Conservation (phyloP, 306 rosid species). For the Luffa acutangula region DNA sequence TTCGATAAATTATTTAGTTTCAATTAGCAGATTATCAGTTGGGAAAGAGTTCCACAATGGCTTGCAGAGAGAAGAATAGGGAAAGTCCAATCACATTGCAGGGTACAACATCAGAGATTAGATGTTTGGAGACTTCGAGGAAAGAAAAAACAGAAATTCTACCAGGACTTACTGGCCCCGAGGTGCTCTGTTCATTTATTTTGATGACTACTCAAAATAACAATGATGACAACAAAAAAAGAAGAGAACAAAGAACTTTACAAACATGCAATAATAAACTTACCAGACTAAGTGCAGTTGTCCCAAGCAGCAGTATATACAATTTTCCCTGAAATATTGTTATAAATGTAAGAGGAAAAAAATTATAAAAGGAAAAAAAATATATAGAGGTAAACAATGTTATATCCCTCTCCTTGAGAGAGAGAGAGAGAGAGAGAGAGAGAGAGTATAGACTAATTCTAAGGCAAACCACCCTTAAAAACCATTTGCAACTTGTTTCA, state of each 20-base stretch:
- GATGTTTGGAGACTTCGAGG: slow-evolving; percentile 2
- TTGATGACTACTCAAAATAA: neutral
- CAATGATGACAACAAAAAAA: neutral
- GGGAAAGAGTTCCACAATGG: neutral
- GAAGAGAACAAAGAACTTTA: neutral
- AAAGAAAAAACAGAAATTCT: neutral
- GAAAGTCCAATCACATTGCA: neutral
- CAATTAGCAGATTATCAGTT: neutral
- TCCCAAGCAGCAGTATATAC: slow-evolving; percentile 82
- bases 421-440: neutral
- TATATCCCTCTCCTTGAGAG: neutral
- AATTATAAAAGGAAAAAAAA: neutral
- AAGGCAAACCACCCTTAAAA: neutral
- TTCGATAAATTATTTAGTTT: neutral
- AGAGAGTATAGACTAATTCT: neutral
- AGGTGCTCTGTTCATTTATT: neutral
- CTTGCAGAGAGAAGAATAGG: neutral
- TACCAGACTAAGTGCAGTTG: slow-evolving; percentile 97
- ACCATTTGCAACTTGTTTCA: neutral
- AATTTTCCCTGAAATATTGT: slow-evolving; percentile 63
- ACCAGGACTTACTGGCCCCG: neutral
- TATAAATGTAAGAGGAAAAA: neutral
- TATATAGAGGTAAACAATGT: neutral
- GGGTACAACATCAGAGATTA: neutral
- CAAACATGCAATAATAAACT: neutral